Percentiles rank a stretch among this genome's conserved stretches.
Evolutionary conservation across 768 basidiomycete species (phyloP).

Genomic region (Asterophora lycoperdoides): DNA sequence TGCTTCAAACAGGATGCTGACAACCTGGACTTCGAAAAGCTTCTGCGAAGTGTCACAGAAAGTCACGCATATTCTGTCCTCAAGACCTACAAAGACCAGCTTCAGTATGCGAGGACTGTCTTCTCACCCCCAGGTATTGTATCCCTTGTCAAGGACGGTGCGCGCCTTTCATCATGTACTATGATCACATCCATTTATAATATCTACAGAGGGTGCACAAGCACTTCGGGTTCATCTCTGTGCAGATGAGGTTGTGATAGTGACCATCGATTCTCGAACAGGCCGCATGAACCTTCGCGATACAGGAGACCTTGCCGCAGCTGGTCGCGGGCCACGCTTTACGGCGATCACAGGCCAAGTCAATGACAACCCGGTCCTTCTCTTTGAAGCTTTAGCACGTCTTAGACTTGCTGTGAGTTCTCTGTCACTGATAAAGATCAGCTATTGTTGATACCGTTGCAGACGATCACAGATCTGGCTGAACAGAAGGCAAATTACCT

Average conservation of each 20-base stretch:
- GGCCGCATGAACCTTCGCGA: slow-evolving; percentile 77
- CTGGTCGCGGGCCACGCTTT: slow-evolving; percentile 68
- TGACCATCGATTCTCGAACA: slow-evolving; percentile 76
- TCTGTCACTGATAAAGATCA: not conserved
- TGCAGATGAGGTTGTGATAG: slow-evolving; percentile 68
- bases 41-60: slow-evolving; percentile 60
- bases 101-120: slow-evolving; percentile 50
- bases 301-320: slow-evolving; percentile 74
- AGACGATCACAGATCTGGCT: slow-evolving; percentile 81
- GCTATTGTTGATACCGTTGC: slow-evolving; percentile 6
- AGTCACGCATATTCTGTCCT: slow-evolving; percentile 65
- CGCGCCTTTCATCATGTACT: slow-evolving; percentile 8
- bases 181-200: not conserved
- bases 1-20: slow-evolving; percentile 46
- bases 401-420: slow-evolving; percentile 60
- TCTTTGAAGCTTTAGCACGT: slow-evolving; percentile 53
- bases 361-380: slow-evolving; percentile 62
- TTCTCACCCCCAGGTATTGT: slow-evolving; percentile 64
- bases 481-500: slow-evolving; percentile 86
- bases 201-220: slow-evolving; percentile 43
- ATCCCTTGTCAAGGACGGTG: slow-evolving; percentile 52
- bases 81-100: slow-evolving; percentile 47
- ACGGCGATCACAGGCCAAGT: slow-evolving; percentile 51
- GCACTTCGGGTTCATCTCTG: slow-evolving; percentile 69
- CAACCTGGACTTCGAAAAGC: slow-evolving; percentile 68